Percentiles rank a stretch among this genome's conserved stretches.
Conservation (phyloP, 225 moss, liverwort and hornwort genomes). For the Straminergon stramineum region DNA sequence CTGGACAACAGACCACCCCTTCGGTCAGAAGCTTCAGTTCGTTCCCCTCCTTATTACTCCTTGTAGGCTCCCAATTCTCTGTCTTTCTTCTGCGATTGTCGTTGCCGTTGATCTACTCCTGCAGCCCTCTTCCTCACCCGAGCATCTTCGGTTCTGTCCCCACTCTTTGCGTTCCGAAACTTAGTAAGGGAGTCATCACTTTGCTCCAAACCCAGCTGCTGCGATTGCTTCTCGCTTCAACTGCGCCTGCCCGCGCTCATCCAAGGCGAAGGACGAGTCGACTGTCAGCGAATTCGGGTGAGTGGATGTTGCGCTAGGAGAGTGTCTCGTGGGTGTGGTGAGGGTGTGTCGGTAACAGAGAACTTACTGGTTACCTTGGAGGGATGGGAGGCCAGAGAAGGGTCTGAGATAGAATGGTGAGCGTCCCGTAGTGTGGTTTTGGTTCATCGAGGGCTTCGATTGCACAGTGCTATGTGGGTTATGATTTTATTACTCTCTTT, state of each 20-base stretch:
- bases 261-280: neutral
- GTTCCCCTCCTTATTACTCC: neutral
- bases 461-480: no score
- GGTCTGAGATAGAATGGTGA: no score
- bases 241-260: neutral
- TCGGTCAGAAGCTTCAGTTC: neutral
- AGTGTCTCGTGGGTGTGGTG: neutral
- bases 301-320: neutral
- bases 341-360: neutral
- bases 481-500: no score
- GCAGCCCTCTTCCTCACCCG: neutral
- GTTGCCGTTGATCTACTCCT: neutral
- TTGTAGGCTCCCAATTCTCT: neutral
- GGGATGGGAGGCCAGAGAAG: no score
- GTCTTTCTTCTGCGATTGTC: no score
- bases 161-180: neutral
- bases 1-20: no score
- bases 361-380: neutral
- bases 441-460: no score
- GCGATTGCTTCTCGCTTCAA: neutral
- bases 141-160: no score
- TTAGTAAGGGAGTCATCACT: neutral
- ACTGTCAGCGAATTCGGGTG: neutral
- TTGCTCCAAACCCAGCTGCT: neutral
- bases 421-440: no score